A percentile compares a stretch with the other conserved stretches of the same genome.
Evolutionary conservation across 192 early-diverging fungal species (phyloP).

Genomic region (Umbelopsis isabellina): DNA sequence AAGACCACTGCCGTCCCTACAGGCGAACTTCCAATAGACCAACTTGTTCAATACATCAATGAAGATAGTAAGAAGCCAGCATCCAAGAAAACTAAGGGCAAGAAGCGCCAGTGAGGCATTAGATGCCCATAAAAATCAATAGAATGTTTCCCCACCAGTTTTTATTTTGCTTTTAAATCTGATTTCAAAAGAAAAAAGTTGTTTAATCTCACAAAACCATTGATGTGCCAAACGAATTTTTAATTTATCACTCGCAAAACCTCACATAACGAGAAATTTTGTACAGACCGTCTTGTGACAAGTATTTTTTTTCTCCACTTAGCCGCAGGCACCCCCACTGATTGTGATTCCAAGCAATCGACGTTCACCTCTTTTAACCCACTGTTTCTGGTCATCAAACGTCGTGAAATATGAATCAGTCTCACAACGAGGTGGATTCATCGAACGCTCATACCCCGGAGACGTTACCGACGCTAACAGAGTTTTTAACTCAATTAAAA

Average conservation of each 20-base stretch:
- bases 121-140: not conserved
- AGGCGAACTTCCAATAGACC: slow-evolving; percentile 77
- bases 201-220: no score
- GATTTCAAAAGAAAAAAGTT: not conserved
- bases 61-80: slow-evolving; percentile 18
- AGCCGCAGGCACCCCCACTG: no score
- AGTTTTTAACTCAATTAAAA: slow-evolving; percentile 53
- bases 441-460: not conserved
- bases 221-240: no score
- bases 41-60: slow-evolving; percentile 75
- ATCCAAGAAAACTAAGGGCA: not conserved
- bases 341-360: no score
- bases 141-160: not conserved
- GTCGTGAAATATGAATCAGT: slow-evolving; percentile 4
- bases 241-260: no score
- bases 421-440: not conserved
- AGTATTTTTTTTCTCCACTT: no score
- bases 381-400: no score
- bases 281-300: no score
- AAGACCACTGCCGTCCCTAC: slow-evolving; percentile 46
- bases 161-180: not conserved
- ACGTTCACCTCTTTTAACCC: no score
- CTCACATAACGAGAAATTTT: no score
- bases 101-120: not conserved
- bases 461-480: slow-evolving; percentile 35